Conservation (phyloP, 2,329 filamentous ascomycete genomes). For the Colletotrichum tropicicola region DNA sequence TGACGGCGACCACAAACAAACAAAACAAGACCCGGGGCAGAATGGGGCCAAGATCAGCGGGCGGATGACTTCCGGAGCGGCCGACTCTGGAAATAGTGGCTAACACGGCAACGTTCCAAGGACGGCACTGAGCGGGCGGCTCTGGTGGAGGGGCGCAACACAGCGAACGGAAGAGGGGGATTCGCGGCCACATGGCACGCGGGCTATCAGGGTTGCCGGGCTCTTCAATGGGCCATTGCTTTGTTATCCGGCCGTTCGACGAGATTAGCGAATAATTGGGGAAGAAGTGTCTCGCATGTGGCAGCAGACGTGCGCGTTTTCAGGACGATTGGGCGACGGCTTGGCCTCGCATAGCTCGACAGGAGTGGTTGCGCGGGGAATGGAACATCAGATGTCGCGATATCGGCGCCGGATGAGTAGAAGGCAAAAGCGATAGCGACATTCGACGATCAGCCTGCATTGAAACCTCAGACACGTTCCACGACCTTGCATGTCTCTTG, state of each 20-base stretch:
- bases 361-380: slow-evolving; percentile 10
- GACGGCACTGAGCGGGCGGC: background rate
- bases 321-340: background rate
- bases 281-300: slow-evolving; percentile 8
- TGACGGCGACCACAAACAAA: background rate
- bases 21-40: slow-evolving; percentile 7
- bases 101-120: slow-evolving; percentile 3
- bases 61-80: slow-evolving; percentile 11
- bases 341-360: slow-evolving; percentile 12
- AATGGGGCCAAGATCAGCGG: slow-evolving; percentile 12
- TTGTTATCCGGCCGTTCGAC: background rate
- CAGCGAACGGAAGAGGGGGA: background rate
- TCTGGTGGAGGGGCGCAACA: background rate
- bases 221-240: slow-evolving; percentile 12
- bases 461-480: slow-evolving; percentile 14
- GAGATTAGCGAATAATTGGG: slow-evolving; percentile 2
- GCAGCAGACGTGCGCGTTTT: slow-evolving; percentile 3
- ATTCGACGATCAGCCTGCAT: slow-evolving; percentile 6
- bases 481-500: background rate
- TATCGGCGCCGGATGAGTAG: slow-evolving; percentile 22
- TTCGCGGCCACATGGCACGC: background rate
- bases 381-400: slow-evolving; percentile 27
- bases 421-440: slow-evolving; percentile 2
- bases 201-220: background rate
- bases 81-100: slow-evolving; percentile 18